A percentile compares a stretch with the other conserved stretches of the same genome.
Evolutionary conservation across 345 rosid genomes (phyloP).

Genomic region (Garcia nutans): DNA sequence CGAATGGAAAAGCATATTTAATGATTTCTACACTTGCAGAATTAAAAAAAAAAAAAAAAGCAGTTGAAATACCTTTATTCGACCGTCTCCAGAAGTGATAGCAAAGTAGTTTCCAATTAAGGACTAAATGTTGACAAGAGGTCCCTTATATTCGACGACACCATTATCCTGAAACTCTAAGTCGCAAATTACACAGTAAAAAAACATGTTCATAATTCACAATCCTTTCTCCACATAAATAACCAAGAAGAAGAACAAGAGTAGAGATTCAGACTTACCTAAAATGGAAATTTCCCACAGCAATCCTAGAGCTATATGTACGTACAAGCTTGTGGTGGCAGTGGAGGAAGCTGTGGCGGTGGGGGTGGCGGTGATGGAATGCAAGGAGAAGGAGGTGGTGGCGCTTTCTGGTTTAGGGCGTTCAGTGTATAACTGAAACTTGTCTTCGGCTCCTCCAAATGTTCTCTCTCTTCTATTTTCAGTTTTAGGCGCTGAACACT

Average conservation of each 20-base stretch:
- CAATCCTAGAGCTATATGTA: too few species aligned
- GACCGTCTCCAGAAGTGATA: constrained; percentile 77
- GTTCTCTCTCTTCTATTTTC: too few species aligned
- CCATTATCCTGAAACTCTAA: constrained; percentile 52
- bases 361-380: too few species aligned
- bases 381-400: neutral
- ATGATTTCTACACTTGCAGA: neutral
- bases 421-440: neutral
- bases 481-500: too few species aligned
- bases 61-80: constrained; percentile 60
- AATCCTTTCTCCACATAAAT: neutral
- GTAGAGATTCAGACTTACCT: neutral
- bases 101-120: constrained; percentile 71
- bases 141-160: constrained; percentile 61
- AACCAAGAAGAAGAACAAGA: neutral
- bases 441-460: neutral
- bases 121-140: constrained; percentile 80
- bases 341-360: too few species aligned
- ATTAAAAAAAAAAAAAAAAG: neutral
- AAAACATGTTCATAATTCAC: neutral
- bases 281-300: too few species aligned
- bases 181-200: neutral
- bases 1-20: constrained; percentile 11
- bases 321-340: too few species aligned
- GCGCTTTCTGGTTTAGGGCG: neutral